Base-by-base conservation (phyloP, 176 grass and related monocot genomes). In the Hyparrhenia diplandra region DNA sequence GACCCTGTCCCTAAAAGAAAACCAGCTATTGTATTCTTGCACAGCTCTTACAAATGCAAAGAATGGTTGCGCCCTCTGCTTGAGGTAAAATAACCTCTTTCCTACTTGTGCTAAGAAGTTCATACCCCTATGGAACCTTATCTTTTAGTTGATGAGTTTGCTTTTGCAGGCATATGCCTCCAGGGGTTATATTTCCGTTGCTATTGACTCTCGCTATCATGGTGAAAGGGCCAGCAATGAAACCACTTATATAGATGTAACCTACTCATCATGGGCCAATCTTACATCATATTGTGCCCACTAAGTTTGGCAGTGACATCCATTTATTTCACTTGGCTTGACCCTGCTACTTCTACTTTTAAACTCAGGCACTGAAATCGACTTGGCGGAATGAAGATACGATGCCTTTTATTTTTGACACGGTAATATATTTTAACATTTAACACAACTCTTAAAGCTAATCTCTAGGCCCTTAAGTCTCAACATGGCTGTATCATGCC, bases 361-460 rank as follows among this genome's bases (percentile, higher is more conserved):
- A 54, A 79, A 80, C 66, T 75, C 83, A 94, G 95, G 90, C 90
- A 92, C 78, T 98, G 35, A 89, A 89, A 73, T 92, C 72, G 32
- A 69, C 92, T 81, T 98, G 95, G 95, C 87, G 30, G 76, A 91
- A 87, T 64, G 95, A 90, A 47, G 84, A 89, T 74, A 91, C 88
- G 1, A 98, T 98, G 95, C 95, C 92, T 55, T 98, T 98, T 79
- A 89, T 98, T 76, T 93, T 92, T 84, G 95, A 98, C 86, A 98
- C 95, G 88, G 95, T 98, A 94, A 21, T 18, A 49, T 78, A 83
- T 73, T 40, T 31, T 78, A 61, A 46, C 39, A 11, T 40, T 31
- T 78, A 61, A 46, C 39, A 11, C 20, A 35, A 32, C 55, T 80
- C 37, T 71, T 86, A 58, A 14, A 81, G 18, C 75, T 62, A 57